A percentile compares a stretch with the other conserved stretches of the same genome.
These are phyloP conservation scores for Marchantia polymorpha DNA, from an alignment of 225 moss, liverwort and hornwort genomes.

Conservation along the genomic window DNA sequence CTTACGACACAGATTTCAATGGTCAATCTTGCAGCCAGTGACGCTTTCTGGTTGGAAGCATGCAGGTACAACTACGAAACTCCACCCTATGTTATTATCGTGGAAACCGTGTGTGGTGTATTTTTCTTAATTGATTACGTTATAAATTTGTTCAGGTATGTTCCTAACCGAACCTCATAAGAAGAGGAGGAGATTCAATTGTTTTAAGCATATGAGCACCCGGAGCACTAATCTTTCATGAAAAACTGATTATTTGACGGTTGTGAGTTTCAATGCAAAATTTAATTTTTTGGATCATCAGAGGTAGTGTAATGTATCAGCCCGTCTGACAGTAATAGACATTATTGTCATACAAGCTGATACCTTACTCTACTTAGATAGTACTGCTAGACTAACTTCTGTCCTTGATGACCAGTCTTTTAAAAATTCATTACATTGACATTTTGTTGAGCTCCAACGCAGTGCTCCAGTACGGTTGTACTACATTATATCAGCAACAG, in stretches of 20 bases:
- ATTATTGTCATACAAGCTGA: too few relatives aligned
- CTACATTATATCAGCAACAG: conserved; percentile 75
- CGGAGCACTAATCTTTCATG: too few relatives aligned
- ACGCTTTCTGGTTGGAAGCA: conserved; percentile 2
- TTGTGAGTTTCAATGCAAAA: too few relatives aligned
- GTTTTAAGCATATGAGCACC: too few relatives aligned
- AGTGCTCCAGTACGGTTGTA: conserved; percentile 94
- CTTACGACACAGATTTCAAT: neutral
- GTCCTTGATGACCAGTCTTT: neutral
- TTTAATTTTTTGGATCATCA: too few relatives aligned
- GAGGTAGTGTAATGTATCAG: too few relatives aligned
- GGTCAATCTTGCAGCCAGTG: neutral
- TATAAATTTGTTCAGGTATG: conserved; percentile 73
- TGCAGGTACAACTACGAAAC: conserved; percentile 57
- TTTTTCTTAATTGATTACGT: conserved; percentile 82
- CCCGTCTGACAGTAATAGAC: too few relatives aligned
- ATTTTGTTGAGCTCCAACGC: conserved; percentile 12
- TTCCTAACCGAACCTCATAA: neutral
- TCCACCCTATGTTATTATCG: conserved; percentile 39
- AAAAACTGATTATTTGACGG: too few relatives aligned
- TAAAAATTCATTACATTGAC: neutral
- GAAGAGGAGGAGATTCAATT: too few relatives aligned
- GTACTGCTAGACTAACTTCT: too few relatives aligned
- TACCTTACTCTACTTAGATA: too few relatives aligned
- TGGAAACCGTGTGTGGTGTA: conserved; percentile 74